Base-by-base conservation (phyloP, 768 basidiomycete species). In the Cyathus striatus region DNA sequence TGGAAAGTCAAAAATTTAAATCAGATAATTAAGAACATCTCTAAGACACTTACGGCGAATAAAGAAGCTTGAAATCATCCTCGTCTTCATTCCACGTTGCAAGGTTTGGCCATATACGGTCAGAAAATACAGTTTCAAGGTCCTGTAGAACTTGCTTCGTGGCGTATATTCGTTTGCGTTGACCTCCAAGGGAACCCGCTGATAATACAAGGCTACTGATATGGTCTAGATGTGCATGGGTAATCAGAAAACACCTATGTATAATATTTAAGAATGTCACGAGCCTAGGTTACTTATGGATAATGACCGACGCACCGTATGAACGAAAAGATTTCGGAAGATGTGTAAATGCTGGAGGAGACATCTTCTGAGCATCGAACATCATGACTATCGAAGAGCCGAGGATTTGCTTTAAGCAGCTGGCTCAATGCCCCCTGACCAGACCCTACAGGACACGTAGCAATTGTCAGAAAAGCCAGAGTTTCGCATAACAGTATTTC, bases 221-320 rank as follows among this genome's bases (percentile, higher is more conserved):
- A 60, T 98, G 94, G 64, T 98, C 94, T 21, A 97, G 65, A 61
- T 98, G 94, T 0, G 88, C 84, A 57, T 95, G 93, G 4, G 88
- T 86, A 51, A 96, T 69, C 46, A 94, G 70, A 55, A 87, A 95
- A 50, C 81, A 88, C 48, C 90, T 93, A 56, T 18, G 48, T 33
- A 45, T 23, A 26, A 5, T 21, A 38, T 12, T 17, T 33, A 16
- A 35, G 27, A 41, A 36, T 22, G 40, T 23, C 34, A 47, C 42
- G 22, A 46, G 34, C 38, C 25, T n/a, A n/a, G n/a, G n/a, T n/a
- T n/a, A n/a, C n/a, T n/a, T n/a, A 44, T 23, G 18, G 26, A 14
- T 33, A 33, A 20, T 27, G 32, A 41, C n/a, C n/a, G n/a, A n/a
- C n/a, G n/a, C n/a, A n/a, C n/a, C n/a, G n/a, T n/a, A n/a, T n/a